A percentile compares a stretch with the other conserved stretches of the same genome.
Conservation (phyloP, 2,329 filamentous ascomycete species). For the Thelonectria olida region DNA sequence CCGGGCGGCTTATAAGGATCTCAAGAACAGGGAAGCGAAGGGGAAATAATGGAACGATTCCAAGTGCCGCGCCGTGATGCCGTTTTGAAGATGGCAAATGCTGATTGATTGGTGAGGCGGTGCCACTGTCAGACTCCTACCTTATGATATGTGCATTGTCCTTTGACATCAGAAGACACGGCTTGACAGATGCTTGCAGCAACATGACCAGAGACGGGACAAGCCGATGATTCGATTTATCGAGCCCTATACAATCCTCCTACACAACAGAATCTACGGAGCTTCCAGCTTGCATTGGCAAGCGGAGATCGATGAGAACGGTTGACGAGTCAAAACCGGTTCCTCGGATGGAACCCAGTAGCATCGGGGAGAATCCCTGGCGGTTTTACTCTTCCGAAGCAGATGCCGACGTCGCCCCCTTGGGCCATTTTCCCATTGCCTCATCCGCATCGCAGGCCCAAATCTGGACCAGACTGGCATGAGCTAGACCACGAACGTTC, state of each 20-base stretch:
- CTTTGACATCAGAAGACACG: neutral
- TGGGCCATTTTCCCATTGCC: conserved; percentile 4
- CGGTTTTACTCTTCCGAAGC: conserved; percentile 2
- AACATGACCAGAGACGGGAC: neutral
- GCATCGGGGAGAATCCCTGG: conserved; percentile 27
- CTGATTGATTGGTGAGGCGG: neutral
- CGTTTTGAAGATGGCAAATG: neutral
- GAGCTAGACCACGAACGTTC: neutral
- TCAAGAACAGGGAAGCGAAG: neutral
- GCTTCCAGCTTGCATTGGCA: neutral
- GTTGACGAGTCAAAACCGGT: conserved; percentile 9
- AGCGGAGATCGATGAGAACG: neutral
- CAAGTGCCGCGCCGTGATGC: neutral
- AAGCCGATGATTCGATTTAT: conserved; percentile 10
- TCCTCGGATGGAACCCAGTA: conserved; percentile 12
- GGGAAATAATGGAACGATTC: neutral
- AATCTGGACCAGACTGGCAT: neutral
- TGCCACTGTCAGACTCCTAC: neutral
- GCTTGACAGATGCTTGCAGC: neutral
- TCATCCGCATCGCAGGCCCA: neutral
- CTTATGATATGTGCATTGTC: neutral
- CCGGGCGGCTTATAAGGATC: neutral
- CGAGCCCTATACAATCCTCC: conserved; percentile 2
- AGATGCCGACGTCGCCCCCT: conserved; percentile 15
- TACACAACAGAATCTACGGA: conserved; percentile 1